phyloP scores from a whole-genome alignment of 108 stramenopile species.

The Cyclotella kingstonii region DNA sequence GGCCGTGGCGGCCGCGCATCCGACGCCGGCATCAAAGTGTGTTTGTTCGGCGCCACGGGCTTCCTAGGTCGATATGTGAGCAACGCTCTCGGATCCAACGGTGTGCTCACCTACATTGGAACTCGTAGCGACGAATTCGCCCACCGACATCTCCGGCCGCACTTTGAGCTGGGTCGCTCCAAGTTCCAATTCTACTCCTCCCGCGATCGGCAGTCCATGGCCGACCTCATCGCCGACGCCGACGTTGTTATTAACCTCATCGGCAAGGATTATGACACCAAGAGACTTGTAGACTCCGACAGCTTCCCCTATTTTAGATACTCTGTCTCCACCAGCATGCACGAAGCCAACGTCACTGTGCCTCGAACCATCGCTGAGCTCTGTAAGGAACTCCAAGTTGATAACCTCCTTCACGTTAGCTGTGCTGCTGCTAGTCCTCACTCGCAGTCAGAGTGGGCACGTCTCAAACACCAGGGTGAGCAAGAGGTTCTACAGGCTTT shows the following conservation, averaged over 20 bases:
- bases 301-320: conserved; percentile 78
- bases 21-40: conserved; percentile 76
- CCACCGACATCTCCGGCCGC: conserved; percentile 88
- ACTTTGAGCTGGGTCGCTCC: conserved; percentile 90
- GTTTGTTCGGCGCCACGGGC: conserved; percentile 92
- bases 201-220: conserved; percentile 87
- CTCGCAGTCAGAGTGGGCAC: conserved; percentile 82
- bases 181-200: conserved; percentile 80
- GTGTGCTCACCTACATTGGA: conserved; percentile 76
- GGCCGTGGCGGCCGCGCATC: conserved; percentile 72
- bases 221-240: conserved; percentile 82
- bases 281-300: conserved; percentile 65
- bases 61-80: conserved; percentile 92
- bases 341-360: conserved; percentile 88
- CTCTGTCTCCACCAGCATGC: conserved; percentile 75
- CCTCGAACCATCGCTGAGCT: conserved; percentile 87
- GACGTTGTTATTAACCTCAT: conserved; percentile 95
- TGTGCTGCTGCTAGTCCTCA: conserved; percentile 67
- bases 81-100: conserved; percentile 63
- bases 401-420: conserved; percentile 90
- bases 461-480: conserved; percentile 93
- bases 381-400: conserved; percentile 89
- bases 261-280: conserved; percentile 93
- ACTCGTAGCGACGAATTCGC: conserved; percentile 94
- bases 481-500: conserved; percentile 82